phyloP scores from a whole-genome alignment of 106 monocot genomes.

The Xerophyta viscosa region DNA sequence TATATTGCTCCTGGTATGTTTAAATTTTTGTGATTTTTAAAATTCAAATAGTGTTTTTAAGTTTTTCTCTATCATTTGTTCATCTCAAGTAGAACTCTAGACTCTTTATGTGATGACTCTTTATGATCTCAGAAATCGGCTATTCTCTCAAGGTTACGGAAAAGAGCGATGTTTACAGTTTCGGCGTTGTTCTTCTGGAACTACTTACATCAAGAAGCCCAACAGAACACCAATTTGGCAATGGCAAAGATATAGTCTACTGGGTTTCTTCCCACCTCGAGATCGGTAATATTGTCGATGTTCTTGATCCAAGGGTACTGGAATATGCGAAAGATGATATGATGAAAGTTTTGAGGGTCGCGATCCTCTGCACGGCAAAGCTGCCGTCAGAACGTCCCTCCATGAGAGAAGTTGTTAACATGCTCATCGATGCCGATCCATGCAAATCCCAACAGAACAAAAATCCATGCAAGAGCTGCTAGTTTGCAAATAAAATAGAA shows the following conservation, averaged over 20 bases:
- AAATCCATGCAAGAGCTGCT: not conserved
- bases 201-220: slow-evolving; percentile 54
- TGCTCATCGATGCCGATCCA: slow-evolving; percentile 57
- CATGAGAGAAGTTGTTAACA: slow-evolving; percentile 83
- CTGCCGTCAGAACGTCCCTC: slow-evolving; percentile 58
- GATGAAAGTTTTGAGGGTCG: slow-evolving; percentile 65
- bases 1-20: slow-evolving; percentile 84
- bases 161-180: slow-evolving; percentile 89
- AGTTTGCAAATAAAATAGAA: no score
- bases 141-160: slow-evolving; percentile 63
- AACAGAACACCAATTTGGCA: slow-evolving; percentile 42
- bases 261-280: slow-evolving; percentile 55
- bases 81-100: no score
- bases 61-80: no score
- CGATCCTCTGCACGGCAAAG: slow-evolving; percentile 62
- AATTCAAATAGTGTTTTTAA: no score
- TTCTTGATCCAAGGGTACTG: slow-evolving; percentile 39
- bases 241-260: slow-evolving; percentile 73
- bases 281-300: slow-evolving; percentile 10
- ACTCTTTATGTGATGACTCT: no score
- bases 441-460: not conserved
- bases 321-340: slow-evolving; percentile 26
- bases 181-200: slow-evolving; percentile 77
- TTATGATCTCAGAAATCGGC: slow-evolving; percentile 46
- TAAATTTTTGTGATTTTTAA: no score